A percentile compares a stretch with the other conserved stretches of the same genome.
Evolutionary conservation across 2,329 filamentous ascomycete genomes (phyloP).

Genomic region (Fusarium acutatum): DNA sequence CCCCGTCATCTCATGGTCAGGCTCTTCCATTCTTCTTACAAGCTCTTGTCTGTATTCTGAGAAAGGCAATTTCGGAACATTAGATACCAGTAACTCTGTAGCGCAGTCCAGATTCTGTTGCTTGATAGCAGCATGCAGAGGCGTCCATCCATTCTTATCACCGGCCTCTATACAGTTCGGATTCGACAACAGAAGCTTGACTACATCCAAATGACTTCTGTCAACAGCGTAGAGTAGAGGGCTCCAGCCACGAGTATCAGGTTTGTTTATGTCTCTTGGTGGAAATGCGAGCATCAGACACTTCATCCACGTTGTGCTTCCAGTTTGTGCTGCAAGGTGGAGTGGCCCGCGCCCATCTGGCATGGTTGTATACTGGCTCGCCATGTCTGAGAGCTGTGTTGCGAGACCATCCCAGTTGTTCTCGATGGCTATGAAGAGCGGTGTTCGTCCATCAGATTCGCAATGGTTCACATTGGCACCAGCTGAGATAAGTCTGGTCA

Average conservation of each 20-base stretch:
- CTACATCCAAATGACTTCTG: not conserved
- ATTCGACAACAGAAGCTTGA: not conserved
- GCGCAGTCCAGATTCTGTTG: fast-evolving
- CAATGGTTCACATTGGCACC: not conserved
- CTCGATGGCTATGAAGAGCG: not conserved
- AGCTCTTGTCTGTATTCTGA: fast-evolving
- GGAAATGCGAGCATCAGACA: not conserved
- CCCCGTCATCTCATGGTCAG: not conserved
- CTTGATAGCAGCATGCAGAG: not conserved
- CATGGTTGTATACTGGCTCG: fast-evolving
- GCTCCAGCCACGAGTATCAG: fast-evolving
- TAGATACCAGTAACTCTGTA: fast-evolving
- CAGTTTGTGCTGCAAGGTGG: not conserved
- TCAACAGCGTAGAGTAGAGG: not conserved
- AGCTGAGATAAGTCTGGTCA: fast-evolving
- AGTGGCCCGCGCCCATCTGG: fast-evolving
- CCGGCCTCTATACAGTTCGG: not conserved
- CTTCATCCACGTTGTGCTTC: not conserved
- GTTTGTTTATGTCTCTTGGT: not conserved
- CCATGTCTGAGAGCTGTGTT: not conserved
- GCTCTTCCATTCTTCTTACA: fast-evolving
- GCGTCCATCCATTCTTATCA: not conserved
- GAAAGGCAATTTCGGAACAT: not conserved
- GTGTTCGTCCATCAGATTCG: not conserved
- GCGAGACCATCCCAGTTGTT: not conserved